phyloP scores from a whole-genome alignment of 192 early-diverging fungal genomes.

The Coemansia javaensis region DNA sequence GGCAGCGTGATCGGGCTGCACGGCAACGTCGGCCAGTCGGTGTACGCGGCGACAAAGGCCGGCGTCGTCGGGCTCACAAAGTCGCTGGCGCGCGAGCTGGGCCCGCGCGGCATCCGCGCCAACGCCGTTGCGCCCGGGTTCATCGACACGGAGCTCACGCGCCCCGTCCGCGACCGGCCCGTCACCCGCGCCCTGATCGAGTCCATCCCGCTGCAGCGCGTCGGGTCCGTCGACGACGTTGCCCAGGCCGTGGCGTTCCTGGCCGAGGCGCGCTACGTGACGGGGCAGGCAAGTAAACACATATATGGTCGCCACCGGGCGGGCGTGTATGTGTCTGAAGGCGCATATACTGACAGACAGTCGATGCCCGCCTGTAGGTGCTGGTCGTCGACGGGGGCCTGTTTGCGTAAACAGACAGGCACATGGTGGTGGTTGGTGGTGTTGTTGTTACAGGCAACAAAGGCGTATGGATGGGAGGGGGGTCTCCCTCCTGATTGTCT shows the following conservation, averaged over 20 bases:
- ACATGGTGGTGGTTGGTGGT: neutral
- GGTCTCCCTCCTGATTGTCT: too few relatives aligned
- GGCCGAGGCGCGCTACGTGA: conserved; percentile 30
- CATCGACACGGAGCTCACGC: conserved; percentile 61
- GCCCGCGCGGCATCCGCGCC: conserved; percentile 63
- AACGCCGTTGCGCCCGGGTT: conserved; percentile 86
- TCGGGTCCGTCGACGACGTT: conserved; percentile 26
- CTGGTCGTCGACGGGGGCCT: conserved; percentile 44
- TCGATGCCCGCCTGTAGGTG: conserved; percentile 9
- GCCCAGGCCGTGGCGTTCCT: conserved; percentile 34
- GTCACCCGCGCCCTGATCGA: conserved; percentile 20
- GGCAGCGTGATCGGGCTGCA: conserved; percentile 68
- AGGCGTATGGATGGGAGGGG: too few relatives aligned
- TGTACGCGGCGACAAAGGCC: conserved; percentile 82
- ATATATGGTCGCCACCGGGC: too few relatives aligned
- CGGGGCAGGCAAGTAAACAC: conserved; percentile 34
- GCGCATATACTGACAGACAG: neutral
- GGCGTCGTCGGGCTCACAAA: conserved; percentile 83
- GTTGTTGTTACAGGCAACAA: too few relatives aligned
- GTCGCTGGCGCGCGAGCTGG: conserved; percentile 76
- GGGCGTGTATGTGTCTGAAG: neutral
- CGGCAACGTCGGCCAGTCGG: conserved; percentile 44
- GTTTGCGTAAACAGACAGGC: conserved; percentile 6
- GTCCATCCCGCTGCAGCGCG: conserved; percentile 10
- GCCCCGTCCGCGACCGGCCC: neutral